A percentile compares a stretch with the other conserved stretches of the same genome.
Evolutionary conservation across 257 asterid genomes (phyloP).

Genomic region (Primulina tabacum): DNA sequence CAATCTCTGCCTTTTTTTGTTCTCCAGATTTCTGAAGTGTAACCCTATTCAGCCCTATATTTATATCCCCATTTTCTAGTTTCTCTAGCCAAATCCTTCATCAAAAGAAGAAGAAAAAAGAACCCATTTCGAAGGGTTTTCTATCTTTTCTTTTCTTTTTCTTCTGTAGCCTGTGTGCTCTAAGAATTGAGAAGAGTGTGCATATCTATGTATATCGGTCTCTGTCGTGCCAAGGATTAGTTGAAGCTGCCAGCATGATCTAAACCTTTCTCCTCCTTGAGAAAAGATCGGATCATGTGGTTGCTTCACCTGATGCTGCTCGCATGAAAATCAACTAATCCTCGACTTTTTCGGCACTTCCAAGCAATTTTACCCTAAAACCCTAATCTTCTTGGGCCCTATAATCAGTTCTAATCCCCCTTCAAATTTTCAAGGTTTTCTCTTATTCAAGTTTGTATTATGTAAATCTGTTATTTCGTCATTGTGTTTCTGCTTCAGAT

Average conservation of each 20-base stretch:
- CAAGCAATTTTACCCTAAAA: not conserved
- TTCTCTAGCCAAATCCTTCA: conserved; percentile 4
- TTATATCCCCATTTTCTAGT: conserved; percentile 31
- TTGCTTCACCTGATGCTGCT: conserved; percentile 54
- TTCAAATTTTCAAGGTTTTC: not conserved
- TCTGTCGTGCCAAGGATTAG: conserved; percentile 39
- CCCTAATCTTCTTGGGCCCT: not conserved
- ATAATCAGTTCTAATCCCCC: not conserved
- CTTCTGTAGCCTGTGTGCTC: not conserved
- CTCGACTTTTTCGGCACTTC: not conserved
- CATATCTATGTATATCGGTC: not conserved
- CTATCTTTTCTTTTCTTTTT: not conserved
- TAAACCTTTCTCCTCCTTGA: conserved; percentile 35
- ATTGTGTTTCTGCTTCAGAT: not conserved
- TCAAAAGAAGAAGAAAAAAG: not conserved
- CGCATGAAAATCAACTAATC: conserved; percentile 32
- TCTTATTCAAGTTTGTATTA: not conserved
- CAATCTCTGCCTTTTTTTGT: too few species aligned
- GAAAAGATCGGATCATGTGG: conserved; percentile 62
- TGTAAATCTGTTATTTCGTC: not conserved
- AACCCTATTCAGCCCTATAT: conserved; percentile 27
- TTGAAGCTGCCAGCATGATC: conserved; percentile 94
- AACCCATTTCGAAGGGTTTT: conserved; percentile 5
- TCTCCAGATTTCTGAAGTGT: not conserved
- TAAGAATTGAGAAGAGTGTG: not conserved